Evolutionary conservation across 1,284 basidiomycete genomes (phyloP).

Genomic region (Pholiota adiposa): DNA sequence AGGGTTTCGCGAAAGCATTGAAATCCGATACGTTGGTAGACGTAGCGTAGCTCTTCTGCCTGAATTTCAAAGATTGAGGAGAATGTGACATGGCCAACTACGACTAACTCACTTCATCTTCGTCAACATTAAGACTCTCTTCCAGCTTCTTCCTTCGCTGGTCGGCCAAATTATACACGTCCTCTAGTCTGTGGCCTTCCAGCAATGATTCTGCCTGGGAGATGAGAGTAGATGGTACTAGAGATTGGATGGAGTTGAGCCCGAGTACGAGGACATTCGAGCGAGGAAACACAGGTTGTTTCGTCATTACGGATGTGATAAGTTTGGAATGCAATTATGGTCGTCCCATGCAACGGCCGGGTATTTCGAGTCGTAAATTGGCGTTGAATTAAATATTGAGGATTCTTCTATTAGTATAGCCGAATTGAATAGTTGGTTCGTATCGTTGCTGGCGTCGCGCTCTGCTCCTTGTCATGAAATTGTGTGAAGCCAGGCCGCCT

Average conservation of each 20-base stretch:
- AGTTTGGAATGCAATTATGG: neutral
- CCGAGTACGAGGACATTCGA: constrained; percentile 70
- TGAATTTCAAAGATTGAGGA: constrained; percentile 29
- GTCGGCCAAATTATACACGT: constrained; percentile 67
- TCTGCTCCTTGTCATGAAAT: neutral
- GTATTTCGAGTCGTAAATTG: neutral
- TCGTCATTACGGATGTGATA: constrained; percentile 13
- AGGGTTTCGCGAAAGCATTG: constrained; percentile 71
- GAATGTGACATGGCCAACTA: neutral
- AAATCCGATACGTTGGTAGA: constrained; percentile 80
- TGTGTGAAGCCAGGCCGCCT: neutral
- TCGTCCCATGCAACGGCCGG: neutral
- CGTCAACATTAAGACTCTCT: constrained; percentile 48
- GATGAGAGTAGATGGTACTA: constrained; percentile 74
- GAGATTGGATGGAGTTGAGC: constrained; percentile 62
- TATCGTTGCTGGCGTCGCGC: neutral
- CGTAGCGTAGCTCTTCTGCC: constrained; percentile 72
- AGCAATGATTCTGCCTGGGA: constrained; percentile 76
- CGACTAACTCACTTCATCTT: constrained; percentile 49
- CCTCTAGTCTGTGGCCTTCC: constrained; percentile 64
- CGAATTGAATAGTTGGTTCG: neutral
- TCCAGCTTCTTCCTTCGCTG: constrained; percentile 61
- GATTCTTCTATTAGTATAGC: neutral
- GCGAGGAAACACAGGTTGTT: constrained; percentile 51
- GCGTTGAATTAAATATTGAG: neutral